Evolutionary conservation across 257 asterid genomes (phyloP).

Genomic region (Solanum tarapatanum): DNA sequence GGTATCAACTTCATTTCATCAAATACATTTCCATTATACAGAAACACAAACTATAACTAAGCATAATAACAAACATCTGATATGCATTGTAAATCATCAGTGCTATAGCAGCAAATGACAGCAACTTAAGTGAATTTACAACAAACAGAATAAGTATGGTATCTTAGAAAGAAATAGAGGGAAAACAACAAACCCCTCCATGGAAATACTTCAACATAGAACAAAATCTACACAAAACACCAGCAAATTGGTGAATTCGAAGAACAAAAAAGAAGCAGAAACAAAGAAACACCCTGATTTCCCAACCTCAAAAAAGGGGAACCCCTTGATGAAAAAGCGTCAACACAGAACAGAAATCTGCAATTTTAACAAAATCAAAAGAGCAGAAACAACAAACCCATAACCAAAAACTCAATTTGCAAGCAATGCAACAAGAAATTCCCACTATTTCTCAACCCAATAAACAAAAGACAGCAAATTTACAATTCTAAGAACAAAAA

Average conservation of each 20-base stretch:
- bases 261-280: not conserved
- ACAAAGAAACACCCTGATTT: not conserved
- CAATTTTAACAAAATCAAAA: not conserved
- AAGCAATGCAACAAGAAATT: not conserved
- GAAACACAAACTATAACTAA: not conserved
- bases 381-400: not conserved
- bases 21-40: not conserved
- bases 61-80: not conserved
- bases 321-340: not conserved
- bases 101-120: not conserved
- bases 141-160: not conserved
- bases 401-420: not conserved
- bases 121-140: not conserved
- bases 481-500: not conserved
- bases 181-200: not conserved
- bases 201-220: not conserved
- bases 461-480: not conserved
- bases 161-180: not conserved
- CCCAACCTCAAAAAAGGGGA: not conserved
- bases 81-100: not conserved
- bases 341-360: not conserved
- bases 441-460: not conserved
- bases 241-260: not conserved
- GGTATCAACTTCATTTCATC: not conserved
- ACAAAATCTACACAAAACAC: not conserved